Base-by-base conservation (phyloP, 2,329 filamentous ascomycete species). In the Cytospora leucostoma region DNA sequence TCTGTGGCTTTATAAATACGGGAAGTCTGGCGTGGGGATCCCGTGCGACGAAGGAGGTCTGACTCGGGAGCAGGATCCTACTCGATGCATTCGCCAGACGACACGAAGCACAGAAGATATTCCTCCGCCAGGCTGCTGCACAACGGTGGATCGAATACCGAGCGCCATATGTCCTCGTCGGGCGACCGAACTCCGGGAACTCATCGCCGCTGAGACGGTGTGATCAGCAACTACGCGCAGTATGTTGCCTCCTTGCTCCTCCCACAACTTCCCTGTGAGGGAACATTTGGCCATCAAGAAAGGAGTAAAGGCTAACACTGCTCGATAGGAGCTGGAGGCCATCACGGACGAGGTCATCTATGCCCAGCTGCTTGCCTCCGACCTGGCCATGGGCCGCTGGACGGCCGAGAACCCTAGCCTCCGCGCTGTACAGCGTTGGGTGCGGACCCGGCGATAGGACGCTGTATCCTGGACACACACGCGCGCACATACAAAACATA, bases 81-180 rank as follows among this genome's bases (percentile, higher is more conserved):
- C 77, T 88, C 49, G 86, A 89, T 68, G 84, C 85, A 27, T 86
- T 81, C 68, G 79, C 85, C 10, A 80, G 86, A 68, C 79, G 86
- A 58, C 86, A 88, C 73, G 84, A 88, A 70, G 85, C 77, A 34
- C 85, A 87, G 68, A 88, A 88, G 77, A 88, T 88, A 68, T 86
- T 84, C 68, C 77, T 86, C 63, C 80, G 85, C 38, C 86, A 88
- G 71, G 78, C 77, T 33, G 85, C 84, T 34, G 85, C 84, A 40
- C 83, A 86, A 73, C 76, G 80, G 68, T 88, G 86, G 85, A 73
- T 88, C 64, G 77, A 81, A 64, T 80, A 78, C 71, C 79, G 86
- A 63, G 79, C 82, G 44, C 73, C 77, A 49, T 77, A 87, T 61
- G 75, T 88, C 49, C 79, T 81, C 69, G 83, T 83, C 55, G 75